These are phyloP conservation scores for Aspergillus haitiensis DNA, from an alignment of 495 filamentous ascomycete species.

Conservation along the genomic window DNA sequence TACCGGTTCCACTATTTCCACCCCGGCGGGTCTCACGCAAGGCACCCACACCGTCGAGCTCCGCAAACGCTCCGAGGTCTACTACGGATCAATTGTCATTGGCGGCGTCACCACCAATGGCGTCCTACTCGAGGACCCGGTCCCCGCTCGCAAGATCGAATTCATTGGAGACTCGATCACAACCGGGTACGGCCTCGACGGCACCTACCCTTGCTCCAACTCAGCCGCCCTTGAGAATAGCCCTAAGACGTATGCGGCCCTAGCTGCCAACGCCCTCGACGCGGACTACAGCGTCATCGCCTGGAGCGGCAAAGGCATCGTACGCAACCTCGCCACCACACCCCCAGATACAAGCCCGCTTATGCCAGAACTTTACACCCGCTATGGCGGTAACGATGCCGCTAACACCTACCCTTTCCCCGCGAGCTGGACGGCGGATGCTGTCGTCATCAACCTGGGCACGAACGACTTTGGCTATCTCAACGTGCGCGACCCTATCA, in stretches of 20 bases:
- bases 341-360: background rate
- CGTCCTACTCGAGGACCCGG: background rate
- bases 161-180: slow-evolving; percentile 3
- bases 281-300: slow-evolving; percentile 3
- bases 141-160: slow-evolving; percentile 1
- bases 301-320: slow-evolving; percentile 3
- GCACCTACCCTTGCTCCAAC: slow-evolving; percentile 1
- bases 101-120: background rate
- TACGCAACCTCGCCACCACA: background rate
- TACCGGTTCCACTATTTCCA: background rate
- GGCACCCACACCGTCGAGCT: slow-evolving; percentile 3
- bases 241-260: background rate
- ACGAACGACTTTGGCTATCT: slow-evolving; percentile 7
- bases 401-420: background rate
- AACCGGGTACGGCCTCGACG: slow-evolving; percentile 1
- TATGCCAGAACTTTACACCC: background rate
- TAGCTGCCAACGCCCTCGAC: background rate
- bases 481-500: background rate
- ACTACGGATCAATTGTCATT: slow-evolving; percentile 1
- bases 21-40: background rate
- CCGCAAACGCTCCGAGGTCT: slow-evolving; percentile 3
- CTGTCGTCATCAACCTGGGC: slow-evolving; percentile 2
- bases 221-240: slow-evolving; percentile 1
- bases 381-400: background rate
- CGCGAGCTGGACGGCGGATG: background rate